Base-by-base conservation (phyloP, 768 basidiomycete genomes). In the Naganishia onofrii region DNA sequence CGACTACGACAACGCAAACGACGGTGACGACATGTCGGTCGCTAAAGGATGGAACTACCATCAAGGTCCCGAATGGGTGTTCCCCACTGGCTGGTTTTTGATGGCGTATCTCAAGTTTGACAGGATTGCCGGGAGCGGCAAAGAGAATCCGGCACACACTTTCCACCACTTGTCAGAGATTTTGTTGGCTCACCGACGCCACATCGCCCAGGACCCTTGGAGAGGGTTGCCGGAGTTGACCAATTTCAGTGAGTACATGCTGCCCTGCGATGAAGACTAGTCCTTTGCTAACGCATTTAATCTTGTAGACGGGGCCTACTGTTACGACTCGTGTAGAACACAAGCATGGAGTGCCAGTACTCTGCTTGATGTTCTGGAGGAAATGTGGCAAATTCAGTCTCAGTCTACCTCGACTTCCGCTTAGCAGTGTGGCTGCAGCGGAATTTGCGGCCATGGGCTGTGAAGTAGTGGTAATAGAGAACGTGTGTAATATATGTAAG, bases 261-360 rank as follows among this genome's bases (percentile, higher is more conserved):
- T 31, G 60, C 64, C 60, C 12, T 36, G 9, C 26, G 26, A 0
- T 2, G 64, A 7, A 13, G 19, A 23, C 28, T 23, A 0, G 10
- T 36, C 7, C n/a, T 44, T 34, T 23, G 63, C 71, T 70, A 64
- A 64, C 32, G 15, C 42, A 17, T 63, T 26, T 6, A 21, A 10
- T n/a, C 1, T 46, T n/a, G 9, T 63, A 63, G 51, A 63, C 72
- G 95, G 94, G 13, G 82, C 83, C 46, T 87, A 87, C 81, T 98
- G 95, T 78, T 80, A 80, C 64, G 94, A 98, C 81, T 93, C 92
- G 55, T 98, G 95, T 78, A 84, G 85, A 55, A 93, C 96, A 31
- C 96, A 98, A 78, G 96, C 95, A 4, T 98, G 95, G 96, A 93
- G 91, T 76, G 87, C 92, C 55, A 93, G 91, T 80, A 95, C 92